These are phyloP conservation scores for Naematelia aurantialba DNA, from an alignment of 768 basidiomycete genomes.

Conservation along the genomic window DNA sequence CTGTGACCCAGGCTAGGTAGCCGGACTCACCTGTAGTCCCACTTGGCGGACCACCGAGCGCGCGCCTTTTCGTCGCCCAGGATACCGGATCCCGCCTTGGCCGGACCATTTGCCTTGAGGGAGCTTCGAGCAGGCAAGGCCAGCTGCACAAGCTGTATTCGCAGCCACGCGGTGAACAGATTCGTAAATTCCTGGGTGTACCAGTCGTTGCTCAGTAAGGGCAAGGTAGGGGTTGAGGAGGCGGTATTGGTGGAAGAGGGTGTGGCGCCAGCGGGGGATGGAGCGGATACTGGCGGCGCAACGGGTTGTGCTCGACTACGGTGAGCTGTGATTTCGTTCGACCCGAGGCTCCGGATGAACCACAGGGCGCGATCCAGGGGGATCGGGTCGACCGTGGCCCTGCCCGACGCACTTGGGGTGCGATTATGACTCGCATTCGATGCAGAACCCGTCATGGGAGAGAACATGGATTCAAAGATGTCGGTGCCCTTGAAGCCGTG, in stretches of 20 bases:
- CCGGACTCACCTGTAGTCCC: constrained; percentile 36
- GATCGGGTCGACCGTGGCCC: constrained; percentile 25
- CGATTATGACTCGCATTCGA: constrained; percentile 8
- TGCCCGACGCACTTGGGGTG: constrained; percentile 1
- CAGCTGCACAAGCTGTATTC: constrained; percentile 38
- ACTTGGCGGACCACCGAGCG: constrained; percentile 36
- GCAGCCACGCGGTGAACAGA: constrained; percentile 35
- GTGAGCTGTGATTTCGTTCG: constrained; percentile 43
- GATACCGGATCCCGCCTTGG: constrained; percentile 22
- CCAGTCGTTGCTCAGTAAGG: constrained; percentile 40
- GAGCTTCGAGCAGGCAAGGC: constrained; percentile 17
- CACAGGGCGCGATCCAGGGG: constrained; percentile 42
- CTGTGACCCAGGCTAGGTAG: background rate
- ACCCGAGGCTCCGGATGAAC: constrained; percentile 44
- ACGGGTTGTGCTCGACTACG: constrained; percentile 25
- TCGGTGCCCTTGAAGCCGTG: constrained; percentile 47
- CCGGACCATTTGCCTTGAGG: background rate
- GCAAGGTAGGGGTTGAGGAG: constrained; percentile 12
- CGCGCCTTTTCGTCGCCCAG: constrained; percentile 34
- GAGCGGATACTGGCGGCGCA: constrained; percentile 13
- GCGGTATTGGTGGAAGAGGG: constrained; percentile 32
- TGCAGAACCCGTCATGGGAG: constrained; percentile 14
- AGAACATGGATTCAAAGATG: constrained; percentile 42
- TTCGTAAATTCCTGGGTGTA: constrained; percentile 44
- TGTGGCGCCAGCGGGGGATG: constrained; percentile 31